A percentile compares a stretch with the other conserved stretches of the same genome.
Conservation (phyloP, 495 filamentous ascomycete species). For the Penicillium turbatum region DNA sequence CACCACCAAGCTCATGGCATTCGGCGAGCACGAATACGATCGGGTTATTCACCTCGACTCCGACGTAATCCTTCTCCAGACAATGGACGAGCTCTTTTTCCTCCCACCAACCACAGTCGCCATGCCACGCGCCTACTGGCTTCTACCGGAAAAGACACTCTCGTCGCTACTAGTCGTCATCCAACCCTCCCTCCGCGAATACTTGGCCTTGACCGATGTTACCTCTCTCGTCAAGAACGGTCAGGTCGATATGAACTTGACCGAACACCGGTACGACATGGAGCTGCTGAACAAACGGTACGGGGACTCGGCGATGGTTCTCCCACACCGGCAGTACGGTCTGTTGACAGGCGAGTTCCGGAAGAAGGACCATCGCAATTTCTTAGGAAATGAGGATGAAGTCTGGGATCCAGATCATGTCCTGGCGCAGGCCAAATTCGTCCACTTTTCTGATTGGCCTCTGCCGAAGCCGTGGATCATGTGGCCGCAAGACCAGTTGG, state of each 20-base stretch:
- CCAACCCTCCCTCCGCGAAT: conserved; percentile 54
- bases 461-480: conserved; percentile 75
- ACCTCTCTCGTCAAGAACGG: conserved; percentile 26
- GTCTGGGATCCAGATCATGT: conserved; percentile 64
- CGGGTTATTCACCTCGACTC: conserved; percentile 68
- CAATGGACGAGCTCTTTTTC: conserved; percentile 71
- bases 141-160: conserved; percentile 51
- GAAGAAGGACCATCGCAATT: conserved; percentile 52
- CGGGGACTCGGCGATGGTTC: conserved; percentile 58
- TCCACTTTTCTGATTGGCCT: conserved; percentile 82
- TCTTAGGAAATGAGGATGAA: conserved; percentile 59
- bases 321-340: conserved; percentile 72
- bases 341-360: conserved; percentile 71
- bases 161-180: conserved; percentile 63
- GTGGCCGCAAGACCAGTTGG: conserved; percentile 51
- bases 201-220: conserved; percentile 46
- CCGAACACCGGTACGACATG: conserved; percentile 57
- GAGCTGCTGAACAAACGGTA: conserved; percentile 73
- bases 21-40: conserved; percentile 63
- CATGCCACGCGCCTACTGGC: conserved; percentile 72
- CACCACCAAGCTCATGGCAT: conserved; percentile 66
- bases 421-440: conserved; percentile 63
- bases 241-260: conserved; percentile 31
- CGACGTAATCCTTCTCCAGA: conserved; percentile 58
- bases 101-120: conserved; percentile 56